Evolutionary conservation across 1,139 yeast species (phyloP).

Genomic region (Wickerhamomyces sp.): DNA sequence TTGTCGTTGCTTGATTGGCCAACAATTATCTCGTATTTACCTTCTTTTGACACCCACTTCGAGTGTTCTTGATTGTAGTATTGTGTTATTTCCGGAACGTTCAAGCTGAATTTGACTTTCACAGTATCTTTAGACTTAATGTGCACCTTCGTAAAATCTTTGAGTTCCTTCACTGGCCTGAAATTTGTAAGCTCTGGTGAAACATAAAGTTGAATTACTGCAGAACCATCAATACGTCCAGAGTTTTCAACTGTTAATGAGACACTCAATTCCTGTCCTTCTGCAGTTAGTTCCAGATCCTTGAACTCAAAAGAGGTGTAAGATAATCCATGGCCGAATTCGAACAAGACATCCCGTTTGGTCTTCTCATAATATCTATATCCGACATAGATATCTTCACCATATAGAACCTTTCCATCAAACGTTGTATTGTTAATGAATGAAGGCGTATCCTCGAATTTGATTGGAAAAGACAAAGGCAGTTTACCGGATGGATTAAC

Average conservation of each 20-base stretch:
- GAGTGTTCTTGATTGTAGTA: slow-evolving; percentile 44
- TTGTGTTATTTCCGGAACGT: slow-evolving; percentile 43
- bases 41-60: slow-evolving; percentile 46
- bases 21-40: slow-evolving; percentile 39
- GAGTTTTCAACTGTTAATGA: slow-evolving; percentile 39
- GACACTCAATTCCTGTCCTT: slow-evolving; percentile 31
- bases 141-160: slow-evolving; percentile 46
- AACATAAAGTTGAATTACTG: slow-evolving; percentile 42
- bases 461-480: slow-evolving; percentile 53
- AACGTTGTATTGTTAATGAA: slow-evolving; percentile 40
- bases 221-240: slow-evolving; percentile 39
- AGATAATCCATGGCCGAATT: slow-evolving; percentile 62
- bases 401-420: slow-evolving; percentile 49
- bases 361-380: slow-evolving; percentile 54
- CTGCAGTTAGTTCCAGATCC: slow-evolving; percentile 22
- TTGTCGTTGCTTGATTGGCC: slow-evolving; percentile 32
- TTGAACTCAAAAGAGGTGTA: slow-evolving; percentile 43
- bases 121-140: slow-evolving; percentile 38
- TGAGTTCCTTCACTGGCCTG: slow-evolving; percentile 55
- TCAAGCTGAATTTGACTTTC: slow-evolving; percentile 33
- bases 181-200: slow-evolving; percentile 33
- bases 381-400: slow-evolving; percentile 51
- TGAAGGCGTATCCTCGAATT: slow-evolving; percentile 45
- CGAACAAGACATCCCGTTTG: slow-evolving; percentile 43
- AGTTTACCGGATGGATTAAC: slow-evolving; percentile 61